These are phyloP conservation scores for Ascocoryne sarcoides DNA, from an alignment of 2,329 filamentous ascomycete genomes.

Conservation along the genomic window DNA sequence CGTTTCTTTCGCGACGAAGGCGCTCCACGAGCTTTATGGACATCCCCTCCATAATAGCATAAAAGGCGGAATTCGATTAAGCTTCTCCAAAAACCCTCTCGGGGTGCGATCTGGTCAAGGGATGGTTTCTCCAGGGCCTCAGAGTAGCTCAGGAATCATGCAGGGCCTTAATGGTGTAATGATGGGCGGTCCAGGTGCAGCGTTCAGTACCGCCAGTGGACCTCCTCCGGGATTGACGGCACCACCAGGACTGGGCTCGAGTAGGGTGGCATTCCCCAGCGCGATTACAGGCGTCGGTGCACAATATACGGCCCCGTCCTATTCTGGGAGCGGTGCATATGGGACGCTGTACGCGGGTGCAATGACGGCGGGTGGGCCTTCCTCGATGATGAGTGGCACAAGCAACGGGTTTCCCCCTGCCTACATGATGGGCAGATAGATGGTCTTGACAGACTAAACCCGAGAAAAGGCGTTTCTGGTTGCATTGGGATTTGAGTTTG, in stretches of 20 bases:
- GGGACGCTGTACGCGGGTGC: slow-evolving; percentile 20
- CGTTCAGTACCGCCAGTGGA: slow-evolving; percentile 38
- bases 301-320: slow-evolving; percentile 20
- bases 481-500: slow-evolving; percentile 9
- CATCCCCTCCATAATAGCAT: slow-evolving; percentile 80
- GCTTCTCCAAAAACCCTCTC: slow-evolving; percentile 94
- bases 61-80: slow-evolving; percentile 89
- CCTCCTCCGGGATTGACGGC: slow-evolving; percentile 74
- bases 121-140: slow-evolving; percentile 28
- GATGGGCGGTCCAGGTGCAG: slow-evolving; percentile 27
- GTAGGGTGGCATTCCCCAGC: slow-evolving; percentile 22
- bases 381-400: slow-evolving; percentile 23
- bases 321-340: slow-evolving; percentile 22
- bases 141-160: slow-evolving; percentile 36
- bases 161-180: slow-evolving; percentile 52
- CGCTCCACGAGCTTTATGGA: slow-evolving; percentile 83
- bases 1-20: slow-evolving; percentile 82
- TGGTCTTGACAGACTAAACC: slow-evolving; percentile 8
- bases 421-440: slow-evolving; percentile 31
- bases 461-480: slow-evolving; percentile 14
- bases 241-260: slow-evolving; percentile 59
- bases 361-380: slow-evolving; percentile 25
- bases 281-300: slow-evolving; percentile 16
- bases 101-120: slow-evolving; percentile 75
- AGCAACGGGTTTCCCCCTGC: slow-evolving; percentile 27